These are phyloP conservation scores for Ajuga reptans DNA, from an alignment of 305 asterid species.

Conservation along the genomic window DNA sequence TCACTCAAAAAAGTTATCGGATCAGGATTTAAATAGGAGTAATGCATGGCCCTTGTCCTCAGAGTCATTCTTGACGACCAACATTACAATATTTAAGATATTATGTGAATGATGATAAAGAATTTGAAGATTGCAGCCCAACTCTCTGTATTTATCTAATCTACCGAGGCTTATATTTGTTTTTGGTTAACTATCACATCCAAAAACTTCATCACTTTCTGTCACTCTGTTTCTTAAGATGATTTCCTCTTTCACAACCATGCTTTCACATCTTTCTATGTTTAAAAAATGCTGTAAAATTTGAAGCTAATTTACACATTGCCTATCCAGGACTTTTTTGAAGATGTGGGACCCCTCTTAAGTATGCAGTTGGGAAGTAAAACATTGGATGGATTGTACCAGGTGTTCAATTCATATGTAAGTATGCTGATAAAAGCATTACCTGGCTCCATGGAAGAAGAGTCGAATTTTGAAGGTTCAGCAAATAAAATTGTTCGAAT, in stretches of 20 bases:
- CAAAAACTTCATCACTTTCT: constrained; percentile 1
- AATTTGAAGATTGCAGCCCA: not conserved
- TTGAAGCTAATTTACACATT: constrained; percentile 24
- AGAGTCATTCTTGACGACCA: constrained; percentile 1
- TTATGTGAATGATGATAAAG: not conserved
- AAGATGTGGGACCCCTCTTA: constrained; percentile 88
- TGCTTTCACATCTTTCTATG: constrained; percentile 2
- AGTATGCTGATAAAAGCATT: constrained; percentile 88
- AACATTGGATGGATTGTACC: constrained; percentile 88
- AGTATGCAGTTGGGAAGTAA: constrained; percentile 90
- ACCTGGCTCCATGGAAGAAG: constrained; percentile 92
- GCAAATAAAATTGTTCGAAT: constrained; percentile 78
- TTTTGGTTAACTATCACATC: not conserved
- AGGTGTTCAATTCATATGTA: constrained; percentile 76
- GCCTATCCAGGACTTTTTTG: constrained; percentile 75
- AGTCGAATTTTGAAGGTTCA: constrained; percentile 63
- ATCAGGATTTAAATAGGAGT: constrained; percentile 8
- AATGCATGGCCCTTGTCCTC: constrained; percentile 5
- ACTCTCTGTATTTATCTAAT: not conserved
- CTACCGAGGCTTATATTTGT: constrained; percentile 2
- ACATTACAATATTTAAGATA: not conserved
- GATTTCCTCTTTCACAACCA: not conserved
- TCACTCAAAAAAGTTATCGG: not conserved
- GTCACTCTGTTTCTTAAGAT: constrained; percentile 5
- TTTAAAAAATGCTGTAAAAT: constrained; percentile 2